Conservation (phyloP, 2,329 filamentous ascomycete species). For the Penicillium sclerotigenum region DNA sequence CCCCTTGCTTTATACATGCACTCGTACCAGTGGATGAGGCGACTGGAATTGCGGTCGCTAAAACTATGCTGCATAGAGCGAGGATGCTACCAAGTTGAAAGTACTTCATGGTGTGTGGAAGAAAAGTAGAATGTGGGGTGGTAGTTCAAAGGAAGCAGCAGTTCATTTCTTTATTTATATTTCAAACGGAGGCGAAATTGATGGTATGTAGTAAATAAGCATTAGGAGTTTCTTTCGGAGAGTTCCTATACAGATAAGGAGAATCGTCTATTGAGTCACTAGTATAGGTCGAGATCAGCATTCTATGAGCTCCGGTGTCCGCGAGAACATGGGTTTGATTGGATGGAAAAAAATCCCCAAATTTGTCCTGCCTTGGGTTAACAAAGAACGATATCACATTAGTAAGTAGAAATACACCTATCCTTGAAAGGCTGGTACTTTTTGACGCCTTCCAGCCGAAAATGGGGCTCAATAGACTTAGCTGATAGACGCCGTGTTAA, state of each 20-base stretch:
- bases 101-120: not conserved
- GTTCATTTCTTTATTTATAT: not conserved
- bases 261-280: not conserved
- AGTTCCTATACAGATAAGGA: not conserved
- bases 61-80: not conserved
- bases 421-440: not conserved
- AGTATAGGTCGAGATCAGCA: not conserved
- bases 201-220: not conserved
- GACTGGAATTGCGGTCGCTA: not conserved
- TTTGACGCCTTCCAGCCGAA: not conserved
- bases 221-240: not conserved
- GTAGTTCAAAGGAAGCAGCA: not conserved
- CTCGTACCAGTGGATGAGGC: not conserved
- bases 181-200: not conserved
- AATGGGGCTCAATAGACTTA: constrained; percentile 1
- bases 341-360: not conserved
- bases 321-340: not conserved
- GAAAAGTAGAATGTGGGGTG: not conserved
- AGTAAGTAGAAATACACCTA: not conserved
- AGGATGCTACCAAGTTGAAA: constrained; percentile 2
- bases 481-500: not conserved
- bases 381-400: not conserved
- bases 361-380: not conserved
- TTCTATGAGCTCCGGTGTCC: not conserved
- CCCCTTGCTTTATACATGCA: not conserved